Evolutionary conservation across 345 rosid species (phyloP), one percentile per base, ranked within the genome.

Genomic region (Laguncularia racemosa): DNA sequence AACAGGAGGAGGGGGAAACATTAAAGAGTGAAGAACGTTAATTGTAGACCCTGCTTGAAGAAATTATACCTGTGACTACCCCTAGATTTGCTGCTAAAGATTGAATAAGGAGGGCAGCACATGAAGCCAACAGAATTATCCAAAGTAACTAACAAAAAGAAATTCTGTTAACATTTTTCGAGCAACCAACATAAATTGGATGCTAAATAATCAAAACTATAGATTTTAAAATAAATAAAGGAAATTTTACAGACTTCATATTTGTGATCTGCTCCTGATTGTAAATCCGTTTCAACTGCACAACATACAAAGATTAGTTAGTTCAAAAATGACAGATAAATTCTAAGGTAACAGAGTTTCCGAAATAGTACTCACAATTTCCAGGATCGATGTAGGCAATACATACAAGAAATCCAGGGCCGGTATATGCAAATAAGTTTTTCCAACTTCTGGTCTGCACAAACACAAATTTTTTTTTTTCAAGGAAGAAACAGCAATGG

Each of bases 351-450:
- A 17, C 12, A 14, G 13, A 6, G 45, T 47, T n/a, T 11, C 12
- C 40, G n/a, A 14, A 44, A 15, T 38, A 13, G 16, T 1, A 43
- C 70, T 44, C 62, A 83, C 89, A 44, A 67, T 83, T 83, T 2
- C 89, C 82, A 12, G 89, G 93, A 44, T 85, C 89, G 40, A 85
- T 72, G 64, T 85, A 85, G 48, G 89, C 89, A 26, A 85, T 40
- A 0, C 84, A 81, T 20, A 85, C 83, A 3, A 85, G 72, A 53
- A 85, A 81, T 28, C 89, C 83, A 38, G 86, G 93, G 26, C 82
- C 93, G n/a, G 80, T 69, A 49, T 55, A 76, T 2, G 81, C 51
- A 20, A 81, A 14, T 26, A 83, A 81, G 71, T 70, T 83, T 45
- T 64, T 76, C 86, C 88, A 82, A 16, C 92, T 33, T 33, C 40